Evolutionary conservation across 1,284 basidiomycete genomes (phyloP).

Genomic region (Coniophora puteana): DNA sequence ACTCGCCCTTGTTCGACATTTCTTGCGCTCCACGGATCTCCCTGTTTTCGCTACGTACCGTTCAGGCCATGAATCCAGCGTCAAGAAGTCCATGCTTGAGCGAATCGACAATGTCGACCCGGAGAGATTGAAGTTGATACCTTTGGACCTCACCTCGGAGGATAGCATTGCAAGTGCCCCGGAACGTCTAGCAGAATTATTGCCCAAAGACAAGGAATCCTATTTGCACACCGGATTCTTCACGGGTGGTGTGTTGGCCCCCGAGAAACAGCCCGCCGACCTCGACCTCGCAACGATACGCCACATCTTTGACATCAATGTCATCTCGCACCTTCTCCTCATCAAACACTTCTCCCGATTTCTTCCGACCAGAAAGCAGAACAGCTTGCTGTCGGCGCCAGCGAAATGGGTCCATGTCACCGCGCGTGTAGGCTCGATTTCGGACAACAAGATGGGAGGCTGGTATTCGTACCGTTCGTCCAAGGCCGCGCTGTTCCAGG

Average conservation of each 20-base stretch:
- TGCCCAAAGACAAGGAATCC: slow-evolving; percentile 28
- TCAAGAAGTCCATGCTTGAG: slow-evolving; percentile 40
- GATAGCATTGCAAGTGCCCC: slow-evolving; percentile 47
- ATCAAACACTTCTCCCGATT: slow-evolving; percentile 63
- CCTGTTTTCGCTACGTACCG: slow-evolving; percentile 57
- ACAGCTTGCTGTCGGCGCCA: slow-evolving; percentile 21
- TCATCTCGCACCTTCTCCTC: slow-evolving; percentile 56
- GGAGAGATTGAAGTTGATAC: slow-evolving; percentile 42
- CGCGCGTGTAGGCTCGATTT: slow-evolving; percentile 60
- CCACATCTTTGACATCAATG: slow-evolving; percentile 53
- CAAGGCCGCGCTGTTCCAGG: slow-evolving; percentile 74
- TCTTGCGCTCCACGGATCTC: slow-evolving; percentile 44
- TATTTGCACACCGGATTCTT: slow-evolving; percentile 55
- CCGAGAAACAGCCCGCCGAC: slow-evolving; percentile 55
- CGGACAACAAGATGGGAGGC: slow-evolving; percentile 58
- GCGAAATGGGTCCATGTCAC: slow-evolving; percentile 61
- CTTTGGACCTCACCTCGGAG: slow-evolving; percentile 49
- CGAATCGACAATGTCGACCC: slow-evolving; percentile 40
- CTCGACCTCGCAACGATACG: slow-evolving; percentile 41
- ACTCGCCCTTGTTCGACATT: slow-evolving; percentile 52
- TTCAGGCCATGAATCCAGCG: slow-evolving; percentile 29
- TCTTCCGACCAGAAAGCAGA: slow-evolving; percentile 33
- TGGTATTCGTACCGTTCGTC: slow-evolving; percentile 77
- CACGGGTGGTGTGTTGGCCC: slow-evolving; percentile 51
- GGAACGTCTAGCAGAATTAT: slow-evolving; percentile 31